Evolutionary conservation across 257 asterid species (phyloP), one percentile per base, ranked within the genome.

Genomic region (Thymus mandschuricus): DNA sequence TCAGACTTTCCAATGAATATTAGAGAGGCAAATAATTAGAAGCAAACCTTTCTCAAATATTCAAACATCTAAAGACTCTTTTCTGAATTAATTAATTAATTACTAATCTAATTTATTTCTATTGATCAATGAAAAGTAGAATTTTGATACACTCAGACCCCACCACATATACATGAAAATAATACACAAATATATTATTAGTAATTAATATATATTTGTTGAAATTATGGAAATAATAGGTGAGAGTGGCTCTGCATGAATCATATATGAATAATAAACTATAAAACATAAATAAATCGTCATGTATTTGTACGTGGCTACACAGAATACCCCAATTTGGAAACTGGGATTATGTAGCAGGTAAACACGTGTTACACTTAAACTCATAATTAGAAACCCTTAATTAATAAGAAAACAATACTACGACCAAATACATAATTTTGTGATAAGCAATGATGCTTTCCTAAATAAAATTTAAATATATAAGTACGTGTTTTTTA

Each of bases 271-370:
- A 11, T 57, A 3, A 35, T 38, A 38, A 6, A 38, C 6, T 38
- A n/a, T n/a, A 51, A 21, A n/a, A n/a, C 29, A 50, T 13, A 1
- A 30, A 35, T 35, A 38, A 58, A 38, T 38, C 41, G 75, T 70
- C 72, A 71, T 50, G 67, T n/a, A 58, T 6, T 29, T 40, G 43
- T 76, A 76, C 81, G 81, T 76, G 81, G 77, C 69, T 35, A 60
- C 76, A 64, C 10, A 60, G 51, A 71, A 0, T 48, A 46, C 74
- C 77, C 77, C 54, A 70, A 56, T 46, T 65, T 5, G 77, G 77
- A 66, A 71, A 71, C 70, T 50, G 31, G 50, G 70, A 28, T 71
- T 59, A 66, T 59, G 81, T 10, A 71, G 81, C 81, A 77, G 77
- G 70, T 77, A 52, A 64, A 71, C 70, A 72, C 81, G 81, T 77